These are phyloP conservation scores for Talaromyces marneffei DNA, from an alignment of 2,329 filamentous ascomycete species.

Conservation along the genomic window DNA sequence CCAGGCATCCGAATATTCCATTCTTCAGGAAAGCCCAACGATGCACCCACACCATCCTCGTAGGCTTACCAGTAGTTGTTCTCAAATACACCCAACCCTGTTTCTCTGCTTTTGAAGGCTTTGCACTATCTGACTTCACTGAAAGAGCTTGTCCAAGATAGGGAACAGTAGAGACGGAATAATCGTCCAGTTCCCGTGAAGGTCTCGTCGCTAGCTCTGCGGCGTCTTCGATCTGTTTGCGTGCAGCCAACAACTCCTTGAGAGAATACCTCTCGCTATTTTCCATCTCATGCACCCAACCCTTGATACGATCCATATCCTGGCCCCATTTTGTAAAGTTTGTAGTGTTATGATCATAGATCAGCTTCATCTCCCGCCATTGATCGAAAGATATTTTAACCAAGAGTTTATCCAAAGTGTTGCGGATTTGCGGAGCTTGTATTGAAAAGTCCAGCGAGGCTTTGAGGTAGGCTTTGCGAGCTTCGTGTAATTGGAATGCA, in stretches of 20 bases:
- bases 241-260: conserved; percentile 69
- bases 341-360: conserved; percentile 58
- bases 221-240: conserved; percentile 74
- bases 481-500: conserved; percentile 91
- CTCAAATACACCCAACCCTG: conserved; percentile 91
- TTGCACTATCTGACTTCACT: conserved; percentile 48
- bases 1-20: conserved; percentile 91
- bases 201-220: conserved; percentile 68
- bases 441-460: conserved; percentile 91
- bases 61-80: conserved; percentile 77
- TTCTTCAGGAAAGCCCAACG: conserved; percentile 95
- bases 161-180: conserved; percentile 81
- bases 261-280: conserved; percentile 76
- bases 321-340: conserved; percentile 61
- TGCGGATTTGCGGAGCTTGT: conserved; percentile 76
- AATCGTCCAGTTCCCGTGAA: conserved; percentile 88
- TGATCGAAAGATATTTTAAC: conserved; percentile 80
- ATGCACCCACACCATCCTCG: conserved; percentile 80
- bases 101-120: conserved; percentile 59
- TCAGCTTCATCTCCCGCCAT: conserved; percentile 76
- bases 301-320: conserved; percentile 86
- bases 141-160: conserved; percentile 70
- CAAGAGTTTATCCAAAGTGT: conserved; percentile 76
- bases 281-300: conserved; percentile 95
- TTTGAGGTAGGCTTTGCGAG: conserved; percentile 81